Base-by-base conservation (phyloP, 345 rosid species). In the Citrus hindsii region DNA sequence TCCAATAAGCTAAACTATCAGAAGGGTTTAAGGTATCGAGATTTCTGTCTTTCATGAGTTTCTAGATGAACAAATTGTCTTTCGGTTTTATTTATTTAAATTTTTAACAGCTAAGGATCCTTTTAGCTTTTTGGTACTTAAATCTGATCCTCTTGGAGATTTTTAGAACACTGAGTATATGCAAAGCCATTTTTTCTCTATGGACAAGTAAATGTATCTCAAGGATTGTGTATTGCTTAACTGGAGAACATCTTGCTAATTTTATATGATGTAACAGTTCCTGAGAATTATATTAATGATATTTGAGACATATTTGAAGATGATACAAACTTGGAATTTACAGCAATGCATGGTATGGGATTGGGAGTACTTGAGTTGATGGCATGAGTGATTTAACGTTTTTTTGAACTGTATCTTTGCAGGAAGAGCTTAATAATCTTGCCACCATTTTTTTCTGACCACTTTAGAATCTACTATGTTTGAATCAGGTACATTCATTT, bases 371-470 rank as follows among this genome's bases (percentile, higher is more conserved):
- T 51, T 51, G 56, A 51, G 56, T 38, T 35, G 71, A 67, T 67
- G 51, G 53, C 51, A 12, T 22, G n/a, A 35, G 24, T 19, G 6
- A 5, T 55, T 19, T 42, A 46, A 62, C 78, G 6, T 62, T 51
- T 46, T 32, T 32, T 63, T 40, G 10, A 27, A 38, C 16, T 32
- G 19, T 18, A 18, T 51, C 21, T 76, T 83, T 76, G 37, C 89
- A 90, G 93, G 89, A 87, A 75, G 96, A 92, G 84, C 73, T 92
- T 80, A 91, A 92, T 66, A 33, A 59, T 68, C 85, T 92, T 79
- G 81, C 87, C 8, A 38, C 70, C 27, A 80, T 58, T 53, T 87
- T 80, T 82, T 85, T 85, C 91, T 2, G 77, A 78, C 67, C 91
- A 85, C 76, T 87, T 88, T 81, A 78, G 67, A n/a, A 69, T 92